Percentiles rank a stretch among this genome's conserved stretches.
Conservation (phyloP, 345 rosid genomes). For the Populus deltoides region DNA sequence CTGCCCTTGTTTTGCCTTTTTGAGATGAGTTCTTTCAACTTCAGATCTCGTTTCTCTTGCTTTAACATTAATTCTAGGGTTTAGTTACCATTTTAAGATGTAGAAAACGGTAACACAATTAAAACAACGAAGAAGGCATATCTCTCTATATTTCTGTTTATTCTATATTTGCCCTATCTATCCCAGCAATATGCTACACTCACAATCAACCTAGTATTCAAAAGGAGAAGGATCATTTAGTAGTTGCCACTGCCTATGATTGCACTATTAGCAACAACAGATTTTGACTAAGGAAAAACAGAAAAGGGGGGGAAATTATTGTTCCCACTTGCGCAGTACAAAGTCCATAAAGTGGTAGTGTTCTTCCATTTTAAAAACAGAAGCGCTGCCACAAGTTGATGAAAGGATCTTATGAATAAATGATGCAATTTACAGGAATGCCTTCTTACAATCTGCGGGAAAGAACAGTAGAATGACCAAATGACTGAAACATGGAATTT, state of each 20-base stretch:
- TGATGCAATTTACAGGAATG: conserved; percentile 37
- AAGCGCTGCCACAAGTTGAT: not conserved
- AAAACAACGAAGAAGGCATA: too few relatives aligned
- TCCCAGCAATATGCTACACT: too few relatives aligned
- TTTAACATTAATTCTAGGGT: too few relatives aligned
- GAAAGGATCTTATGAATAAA: conserved; percentile 22
- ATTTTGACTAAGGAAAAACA: not conserved
- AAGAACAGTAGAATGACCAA: conserved; percentile 8
- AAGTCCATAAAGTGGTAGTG: not conserved
- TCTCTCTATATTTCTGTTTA: too few relatives aligned
- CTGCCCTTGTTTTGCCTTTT: too few relatives aligned
- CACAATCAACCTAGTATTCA: too few relatives aligned
- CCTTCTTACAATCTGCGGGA: conserved; percentile 13
- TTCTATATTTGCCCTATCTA: too few relatives aligned
- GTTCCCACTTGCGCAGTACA: not conserved
- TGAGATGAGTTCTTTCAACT: too few relatives aligned
- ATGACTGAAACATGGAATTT: conserved; percentile 6
- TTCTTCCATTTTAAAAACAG: not conserved
- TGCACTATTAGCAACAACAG: not conserved
- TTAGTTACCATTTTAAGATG: too few relatives aligned
- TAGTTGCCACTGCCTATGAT: not conserved
- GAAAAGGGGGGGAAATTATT: not conserved
- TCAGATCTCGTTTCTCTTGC: too few relatives aligned
- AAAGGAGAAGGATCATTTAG: too few relatives aligned
- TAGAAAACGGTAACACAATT: too few relatives aligned